Evolutionary conservation across 768 basidiomycete species (phyloP), one percentile per base, ranked within the genome.

Genomic region (Botryobasidium botryosum): DNA sequence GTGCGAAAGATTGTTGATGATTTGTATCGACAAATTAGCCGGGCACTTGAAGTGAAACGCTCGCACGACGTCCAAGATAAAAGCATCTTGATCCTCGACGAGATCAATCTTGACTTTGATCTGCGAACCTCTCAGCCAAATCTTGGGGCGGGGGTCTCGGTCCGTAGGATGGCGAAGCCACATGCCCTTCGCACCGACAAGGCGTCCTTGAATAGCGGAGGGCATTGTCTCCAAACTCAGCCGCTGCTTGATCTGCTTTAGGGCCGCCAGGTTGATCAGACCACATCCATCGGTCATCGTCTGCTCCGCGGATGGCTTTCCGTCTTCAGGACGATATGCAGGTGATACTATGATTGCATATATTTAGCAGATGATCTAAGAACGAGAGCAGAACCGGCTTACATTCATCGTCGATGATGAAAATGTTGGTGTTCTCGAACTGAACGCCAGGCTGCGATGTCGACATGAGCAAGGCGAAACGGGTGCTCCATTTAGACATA

Each of bases 401-500:
- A 75, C 78, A 51, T 27, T 72, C 67, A 38, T 81, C 77, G 5
- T 59, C 55, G 15, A 64, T 62, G 8, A 59, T 50, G 0, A 49
- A 44, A 5, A 77, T 67, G 20, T 71, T 54, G 2, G 53, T 45
- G 1, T 54, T 46, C 0, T 59, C 49, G 3, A 79, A 47, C 5
- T 60, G 50, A 3, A 71, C 56, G 0, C 74, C 77, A 5, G 77
- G 77, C 4, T 71, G 61, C 1, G 77, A 78, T 40, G 68, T 79
- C 1, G 78, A 80, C 5, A 78, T 55, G 0, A 71, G 74, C 6
- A 81, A 64, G 0, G 70, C 66, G 49, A 71, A 72, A 0, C 77
- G 66, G 15, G 77, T 66, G 10, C 68, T 63, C 70, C 72, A 80
- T 57, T 81, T 80, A 1, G 70, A 63, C 60, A 78, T 68, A 8